phyloP scores from a whole-genome alignment of 129 eudicot species.

The Flaveria linearis region DNA sequence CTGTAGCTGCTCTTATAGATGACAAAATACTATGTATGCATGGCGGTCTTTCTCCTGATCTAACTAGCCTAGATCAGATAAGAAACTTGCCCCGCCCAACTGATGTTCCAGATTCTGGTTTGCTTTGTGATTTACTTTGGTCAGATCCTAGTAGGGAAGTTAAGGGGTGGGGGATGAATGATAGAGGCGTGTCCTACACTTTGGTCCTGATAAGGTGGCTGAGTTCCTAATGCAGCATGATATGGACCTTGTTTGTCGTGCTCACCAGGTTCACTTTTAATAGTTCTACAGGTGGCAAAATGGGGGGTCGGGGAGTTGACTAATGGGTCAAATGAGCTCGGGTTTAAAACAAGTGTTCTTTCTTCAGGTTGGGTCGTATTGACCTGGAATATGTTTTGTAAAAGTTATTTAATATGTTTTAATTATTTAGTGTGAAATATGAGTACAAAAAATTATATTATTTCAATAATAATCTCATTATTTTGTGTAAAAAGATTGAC shows the following conservation, averaged over 20 bases:
- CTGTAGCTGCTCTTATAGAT: slow-evolving; percentile 80
- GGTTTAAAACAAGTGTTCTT: not conserved
- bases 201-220: slow-evolving; percentile 72
- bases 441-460: not conserved
- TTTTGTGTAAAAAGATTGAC: not conserved
- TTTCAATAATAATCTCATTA: not conserved
- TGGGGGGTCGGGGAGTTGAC: too few relatives aligned
- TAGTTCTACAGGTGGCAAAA: slow-evolving; percentile 12
- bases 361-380: not conserved
- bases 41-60: slow-evolving; percentile 82
- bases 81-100: slow-evolving; percentile 69
- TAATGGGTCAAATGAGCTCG: not conserved
- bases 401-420: not conserved
- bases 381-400: not conserved
- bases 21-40: slow-evolving; percentile 87
- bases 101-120: slow-evolving; percentile 80
- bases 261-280: slow-evolving; percentile 61
- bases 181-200: slow-evolving; percentile 76
- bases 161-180: slow-evolving; percentile 85
- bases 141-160: slow-evolving; percentile 74
- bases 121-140: slow-evolving; percentile 83
- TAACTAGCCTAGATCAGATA: slow-evolving; percentile 64
- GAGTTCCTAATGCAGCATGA: slow-evolving; percentile 77
- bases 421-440: not conserved
- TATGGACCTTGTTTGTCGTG: slow-evolving; percentile 86